Conservation (phyloP, 2,329 filamentous ascomycete species). For the Talaromyces sp. region DNA sequence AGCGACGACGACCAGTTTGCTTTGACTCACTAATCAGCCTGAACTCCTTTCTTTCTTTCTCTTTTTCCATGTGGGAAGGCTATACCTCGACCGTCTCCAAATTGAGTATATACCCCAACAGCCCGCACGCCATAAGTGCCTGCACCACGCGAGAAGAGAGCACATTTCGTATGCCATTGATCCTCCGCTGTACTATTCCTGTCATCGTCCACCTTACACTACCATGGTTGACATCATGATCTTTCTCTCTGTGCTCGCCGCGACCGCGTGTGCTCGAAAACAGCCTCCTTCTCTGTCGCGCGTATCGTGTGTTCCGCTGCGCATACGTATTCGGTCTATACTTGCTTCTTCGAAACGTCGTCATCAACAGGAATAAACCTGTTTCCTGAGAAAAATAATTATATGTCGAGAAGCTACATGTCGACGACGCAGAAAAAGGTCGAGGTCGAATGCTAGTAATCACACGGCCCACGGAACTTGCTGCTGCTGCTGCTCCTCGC, state of each 20-base stretch:
- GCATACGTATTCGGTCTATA: too few species aligned
- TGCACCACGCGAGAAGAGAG: neutral
- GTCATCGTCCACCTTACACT: neutral
- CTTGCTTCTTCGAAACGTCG: too few species aligned
- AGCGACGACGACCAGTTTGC: constrained; percentile 52
- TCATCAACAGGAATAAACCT: neutral
- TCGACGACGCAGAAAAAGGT: neutral
- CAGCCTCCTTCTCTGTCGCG: too few species aligned
- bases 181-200: neutral
- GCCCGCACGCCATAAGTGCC: neutral
- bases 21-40: neutral
- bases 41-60: neutral
- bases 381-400: neutral
- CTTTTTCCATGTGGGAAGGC: neutral
- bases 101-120: constrained; percentile 29
- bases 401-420: neutral
- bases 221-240: neutral
- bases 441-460: neutral
- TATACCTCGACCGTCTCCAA: constrained; percentile 51
- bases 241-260: neutral
- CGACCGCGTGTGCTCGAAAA: neutral
- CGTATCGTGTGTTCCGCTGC: too few species aligned
- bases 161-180: neutral
- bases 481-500: too few species aligned
- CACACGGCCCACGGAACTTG: neutral